Evolutionary conservation across 108 stramenopile genomes (phyloP), one percentile per base, ranked within the genome.

Genomic region (Skeletonema costatum): DNA sequence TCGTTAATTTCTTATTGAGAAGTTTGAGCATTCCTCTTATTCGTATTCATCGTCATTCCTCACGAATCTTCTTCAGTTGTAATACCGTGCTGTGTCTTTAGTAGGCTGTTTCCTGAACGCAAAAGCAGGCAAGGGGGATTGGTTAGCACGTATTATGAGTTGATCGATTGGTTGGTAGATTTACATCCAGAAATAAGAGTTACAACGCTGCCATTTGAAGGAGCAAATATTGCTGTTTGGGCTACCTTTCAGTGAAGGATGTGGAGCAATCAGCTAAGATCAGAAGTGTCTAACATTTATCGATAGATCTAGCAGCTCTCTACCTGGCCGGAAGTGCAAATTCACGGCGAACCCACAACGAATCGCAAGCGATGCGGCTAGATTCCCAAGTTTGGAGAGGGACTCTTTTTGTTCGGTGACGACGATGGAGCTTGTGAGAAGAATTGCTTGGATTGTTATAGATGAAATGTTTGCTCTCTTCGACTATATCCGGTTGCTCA

Each of bases 81-180:
- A 7, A 86, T 96, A 6, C 96, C 96, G 4, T 96, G 96, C 61
- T 96, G 96, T 62, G 93, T 96, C 25, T 96, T 91, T 64, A 82
- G 81, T 5, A 68, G 91, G 32, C 59, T 94, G 2, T 96, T 92
- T 66, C 87, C 90, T 21, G 58, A 90, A 56, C 88, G 93, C 13
- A 31, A 63, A 33, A 60, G 62, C 7, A n/a, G 53, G 53, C 10
- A 60, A 62, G 60, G 73, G 12, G 21, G 58, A 30, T 16, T 68
- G 30, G 93, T 94, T 12, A 87, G 88, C 68, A 88, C 90, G 1
- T 89, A 90, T 53, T 77, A 88, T 39, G 90, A 90, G 29, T 71
- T 94, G 71, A 60, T 94, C 29, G 78, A 92, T 50, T 94, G 86
- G 75, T 67, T 94, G 8, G 64, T 78, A 59, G 73, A 73, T 11